These are phyloP conservation scores for Solanum neorickii DNA, from an alignment of 257 asterid species.

Conservation along the genomic window DNA sequence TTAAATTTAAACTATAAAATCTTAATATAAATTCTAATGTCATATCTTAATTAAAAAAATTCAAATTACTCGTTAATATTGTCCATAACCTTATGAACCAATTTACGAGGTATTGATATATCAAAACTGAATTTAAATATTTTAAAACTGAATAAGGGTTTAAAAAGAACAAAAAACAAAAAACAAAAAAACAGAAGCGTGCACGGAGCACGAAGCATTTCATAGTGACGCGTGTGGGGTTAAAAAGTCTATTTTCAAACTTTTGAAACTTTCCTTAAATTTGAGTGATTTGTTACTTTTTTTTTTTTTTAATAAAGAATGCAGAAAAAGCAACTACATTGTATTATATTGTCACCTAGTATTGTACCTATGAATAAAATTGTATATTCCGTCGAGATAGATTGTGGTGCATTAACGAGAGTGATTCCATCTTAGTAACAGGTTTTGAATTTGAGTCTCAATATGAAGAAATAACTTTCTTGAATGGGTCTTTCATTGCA, in stretches of 20 bases:
- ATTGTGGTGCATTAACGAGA: rapidly evolving
- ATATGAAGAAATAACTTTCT: too few species aligned
- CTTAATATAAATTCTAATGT: too few species aligned
- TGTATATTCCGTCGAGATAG: too few species aligned
- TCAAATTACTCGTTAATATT: too few species aligned
- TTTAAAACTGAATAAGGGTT: not conserved
- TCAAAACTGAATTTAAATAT: not conserved
- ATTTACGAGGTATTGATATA: not conserved
- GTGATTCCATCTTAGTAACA: too few species aligned
- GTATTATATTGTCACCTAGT: not conserved
- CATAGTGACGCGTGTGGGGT: slow-evolving; percentile 26
- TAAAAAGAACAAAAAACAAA: not conserved
- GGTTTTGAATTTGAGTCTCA: too few species aligned
- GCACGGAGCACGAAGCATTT: slow-evolving; percentile 13
- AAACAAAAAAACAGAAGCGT: not conserved
- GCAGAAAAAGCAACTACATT: not conserved
- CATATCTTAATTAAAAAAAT: not conserved
- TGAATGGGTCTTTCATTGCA: too few species aligned
- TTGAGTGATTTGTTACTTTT: not conserved
- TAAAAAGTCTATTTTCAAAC: slow-evolving; percentile 7
- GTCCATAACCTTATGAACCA: not conserved
- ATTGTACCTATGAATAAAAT: not conserved
- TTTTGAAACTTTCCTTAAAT: not conserved
- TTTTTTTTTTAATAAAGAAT: not conserved
- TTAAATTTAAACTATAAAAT: too few species aligned